A percentile compares a stretch with the other conserved stretches of the same genome.
These are phyloP conservation scores for Daphne laureola DNA, from an alignment of 441 rosid species.

Conservation along the genomic window DNA sequence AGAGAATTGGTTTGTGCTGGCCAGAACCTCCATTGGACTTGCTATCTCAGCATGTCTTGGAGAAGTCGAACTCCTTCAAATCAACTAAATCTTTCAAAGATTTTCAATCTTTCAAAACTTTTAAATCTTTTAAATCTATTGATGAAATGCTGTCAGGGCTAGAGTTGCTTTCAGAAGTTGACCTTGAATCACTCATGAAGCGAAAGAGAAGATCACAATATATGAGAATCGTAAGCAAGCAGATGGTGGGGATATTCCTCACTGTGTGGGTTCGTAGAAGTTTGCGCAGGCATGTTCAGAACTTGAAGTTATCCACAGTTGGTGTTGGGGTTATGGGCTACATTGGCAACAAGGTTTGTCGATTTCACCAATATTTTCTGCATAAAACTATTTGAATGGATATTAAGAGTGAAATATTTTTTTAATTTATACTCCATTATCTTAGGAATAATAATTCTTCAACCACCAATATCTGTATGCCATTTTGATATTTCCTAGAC, in stretches of 20 bases:
- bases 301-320: slow-evolving; percentile 80
- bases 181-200: slow-evolving; percentile 60
- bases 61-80: slow-evolving; percentile 53
- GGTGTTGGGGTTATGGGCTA: slow-evolving; percentile 98
- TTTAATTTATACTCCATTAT: background rate
- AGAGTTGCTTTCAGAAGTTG: slow-evolving; percentile 51
- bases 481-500: background rate
- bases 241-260: slow-evolving; percentile 90
- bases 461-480: background rate
- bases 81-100: slow-evolving; percentile 42
- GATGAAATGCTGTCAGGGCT: slow-evolving; percentile 33
- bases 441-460: background rate
- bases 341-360: slow-evolving; percentile 85
- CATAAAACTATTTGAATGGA: slow-evolving; percentile 3
- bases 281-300: slow-evolving; percentile 75
- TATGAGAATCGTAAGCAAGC: slow-evolving; percentile 85
- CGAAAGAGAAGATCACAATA: slow-evolving; percentile 60
- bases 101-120: slow-evolving; percentile 46
- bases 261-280: slow-evolving; percentile 88
- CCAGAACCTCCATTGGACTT: slow-evolving; percentile 77
- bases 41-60: slow-evolving; percentile 52
- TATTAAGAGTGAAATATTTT: background rate
- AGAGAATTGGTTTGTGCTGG: slow-evolving; percentile 82
- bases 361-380: slow-evolving; percentile 13
- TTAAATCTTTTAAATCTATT: slow-evolving; percentile 52